Evolutionary conservation across 352 stramenopile genomes (phyloP).

Genomic region (Phytophthora macrochlamydospora): DNA sequence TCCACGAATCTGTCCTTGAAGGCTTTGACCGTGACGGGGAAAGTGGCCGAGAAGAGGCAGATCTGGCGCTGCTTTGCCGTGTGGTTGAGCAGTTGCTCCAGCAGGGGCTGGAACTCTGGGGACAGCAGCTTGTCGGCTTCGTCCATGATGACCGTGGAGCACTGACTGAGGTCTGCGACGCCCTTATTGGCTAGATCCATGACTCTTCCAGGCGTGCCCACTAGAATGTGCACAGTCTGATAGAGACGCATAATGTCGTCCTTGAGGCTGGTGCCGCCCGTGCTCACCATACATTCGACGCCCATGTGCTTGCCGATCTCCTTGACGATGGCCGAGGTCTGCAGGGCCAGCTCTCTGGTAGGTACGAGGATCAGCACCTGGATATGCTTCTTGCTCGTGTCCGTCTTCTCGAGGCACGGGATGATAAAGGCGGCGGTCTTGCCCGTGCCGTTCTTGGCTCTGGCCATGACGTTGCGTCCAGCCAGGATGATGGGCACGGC

Average conservation of each 20-base stretch:
- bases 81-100: slow-evolving; percentile 98
- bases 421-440: slow-evolving; percentile 99
- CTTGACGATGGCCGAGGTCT: slow-evolving; percentile 98
- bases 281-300: slow-evolving; percentile 98
- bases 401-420: slow-evolving; percentile 99
- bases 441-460: slow-evolving; percentile 99
- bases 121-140: slow-evolving; percentile 99
- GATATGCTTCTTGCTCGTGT: slow-evolving; percentile 96
- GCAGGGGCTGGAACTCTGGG: slow-evolving; percentile 97
- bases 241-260: slow-evolving; percentile 99
- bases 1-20: slow-evolving; percentile 99
- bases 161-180: slow-evolving; percentile 96
- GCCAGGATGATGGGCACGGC: slow-evolving; percentile 99
- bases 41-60: slow-evolving; percentile 99
- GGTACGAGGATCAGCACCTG: slow-evolving; percentile 99
- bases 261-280: slow-evolving; percentile 97
- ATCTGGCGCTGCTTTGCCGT: slow-evolving; percentile 96
- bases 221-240: slow-evolving; percentile 98
- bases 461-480: slow-evolving; percentile 97
- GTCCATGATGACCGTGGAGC: slow-evolving; percentile 99
- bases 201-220: slow-evolving; percentile 98
- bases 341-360: slow-evolving; percentile 98
- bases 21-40: slow-evolving; percentile 98
- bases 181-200: slow-evolving; percentile 99
- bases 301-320: slow-evolving; percentile 98